Conservation (phyloP, 2,329 filamentous ascomycete genomes). For the Penicillium verrucosum region DNA sequence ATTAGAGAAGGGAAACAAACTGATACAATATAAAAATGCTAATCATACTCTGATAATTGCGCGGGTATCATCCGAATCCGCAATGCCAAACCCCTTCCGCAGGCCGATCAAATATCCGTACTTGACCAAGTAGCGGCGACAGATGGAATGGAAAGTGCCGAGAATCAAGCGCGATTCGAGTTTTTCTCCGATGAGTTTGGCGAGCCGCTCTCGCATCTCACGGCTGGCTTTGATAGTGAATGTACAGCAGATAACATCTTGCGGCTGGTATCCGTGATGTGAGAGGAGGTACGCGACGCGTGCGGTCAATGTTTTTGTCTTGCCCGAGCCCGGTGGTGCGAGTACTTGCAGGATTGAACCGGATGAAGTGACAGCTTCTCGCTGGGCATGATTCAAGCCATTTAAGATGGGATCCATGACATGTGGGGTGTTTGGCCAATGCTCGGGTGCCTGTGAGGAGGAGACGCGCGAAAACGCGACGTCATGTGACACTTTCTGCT, state of each 20-base stretch:
- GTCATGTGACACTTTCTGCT: constrained; percentile 28
- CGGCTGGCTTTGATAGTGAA: constrained; percentile 94
- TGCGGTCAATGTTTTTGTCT: constrained; percentile 92
- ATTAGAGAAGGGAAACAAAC: constrained; percentile 10
- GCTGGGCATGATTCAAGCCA: constrained; percentile 64
- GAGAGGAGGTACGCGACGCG: constrained; percentile 86
- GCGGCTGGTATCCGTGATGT: constrained; percentile 67
- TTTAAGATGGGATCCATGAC: constrained; percentile 56
- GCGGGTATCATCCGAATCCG: constrained; percentile 75
- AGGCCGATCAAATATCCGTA: constrained; percentile 86
- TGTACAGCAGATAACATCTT: constrained; percentile 90
- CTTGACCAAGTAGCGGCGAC: constrained; percentile 74
- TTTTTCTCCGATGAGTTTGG: constrained; percentile 72
- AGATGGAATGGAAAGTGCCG: constrained; percentile 93
- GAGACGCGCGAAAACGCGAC: constrained; percentile 25
- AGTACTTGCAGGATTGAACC: constrained; percentile 60
- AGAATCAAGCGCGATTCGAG: constrained; percentile 74
- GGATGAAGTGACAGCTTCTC: constrained; percentile 61
- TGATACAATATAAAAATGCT: neutral
- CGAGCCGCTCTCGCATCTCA: constrained; percentile 90
- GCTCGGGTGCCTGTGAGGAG: constrained; percentile 3
- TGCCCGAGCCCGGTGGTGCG: constrained; percentile 69
- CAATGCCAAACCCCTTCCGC: constrained; percentile 81
- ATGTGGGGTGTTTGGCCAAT: constrained; percentile 10
- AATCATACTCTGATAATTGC: constrained; percentile 63